phyloP scores from a whole-genome alignment of 345 rosid genomes.

The Brassica incana region DNA sequence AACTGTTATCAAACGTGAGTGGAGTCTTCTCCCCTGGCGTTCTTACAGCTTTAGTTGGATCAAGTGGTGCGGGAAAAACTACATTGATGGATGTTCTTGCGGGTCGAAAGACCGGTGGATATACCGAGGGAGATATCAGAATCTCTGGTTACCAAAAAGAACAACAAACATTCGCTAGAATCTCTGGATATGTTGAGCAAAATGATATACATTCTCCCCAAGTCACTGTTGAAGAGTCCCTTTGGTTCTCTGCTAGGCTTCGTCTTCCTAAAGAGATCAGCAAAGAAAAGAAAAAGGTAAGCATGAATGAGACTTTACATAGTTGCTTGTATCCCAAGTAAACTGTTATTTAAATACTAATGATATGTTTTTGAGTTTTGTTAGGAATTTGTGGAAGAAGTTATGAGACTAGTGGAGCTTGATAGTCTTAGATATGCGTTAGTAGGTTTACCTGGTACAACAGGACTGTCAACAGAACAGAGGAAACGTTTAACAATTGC shows the following conservation, averaged over 20 bases:
- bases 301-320: background rate
- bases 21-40: conserved; percentile 96
- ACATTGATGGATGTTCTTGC: conserved; percentile 98
- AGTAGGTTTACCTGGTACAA: conserved; percentile 86
- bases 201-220: conserved; percentile 97
- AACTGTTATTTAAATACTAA: background rate
- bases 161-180: conserved; percentile 82
- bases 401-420: conserved; percentile 89
- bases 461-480: conserved; percentile 91
- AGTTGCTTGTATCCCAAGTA: too few relatives aligned
- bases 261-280: conserved; percentile 80
- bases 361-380: background rate
- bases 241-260: conserved; percentile 78
- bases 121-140: conserved; percentile 77
- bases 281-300: conserved; percentile 60
- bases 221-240: conserved; percentile 90
- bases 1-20: conserved; percentile 71
- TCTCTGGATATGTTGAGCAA: conserved; percentile 97
- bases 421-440: conserved; percentile 63
- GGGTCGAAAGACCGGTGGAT: conserved; percentile 94
- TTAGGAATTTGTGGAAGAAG: conserved; percentile 95
- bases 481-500: conserved; percentile 92
- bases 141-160: conserved; percentile 80
- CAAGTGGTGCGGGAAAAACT: conserved; percentile 97
- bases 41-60: conserved; percentile 92